Base-by-base conservation (phyloP, 305 asterid species). In the Fraxinus floribunda region DNA sequence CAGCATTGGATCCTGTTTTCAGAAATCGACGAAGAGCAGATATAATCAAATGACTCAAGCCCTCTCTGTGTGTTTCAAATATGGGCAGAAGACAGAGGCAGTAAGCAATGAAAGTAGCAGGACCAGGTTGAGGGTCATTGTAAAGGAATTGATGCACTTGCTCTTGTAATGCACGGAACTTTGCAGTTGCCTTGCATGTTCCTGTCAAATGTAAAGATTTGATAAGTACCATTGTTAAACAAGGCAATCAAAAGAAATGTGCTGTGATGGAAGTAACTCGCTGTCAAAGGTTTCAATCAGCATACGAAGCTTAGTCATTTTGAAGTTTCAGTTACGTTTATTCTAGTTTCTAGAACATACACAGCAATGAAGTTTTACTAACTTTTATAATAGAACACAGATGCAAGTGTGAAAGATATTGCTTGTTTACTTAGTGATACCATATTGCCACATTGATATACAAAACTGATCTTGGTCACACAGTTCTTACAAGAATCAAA, bases 21-120 rank as follows among this genome's bases (percentile, higher is more conserved):
- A 88, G 83, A 84, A 87, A 91, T 78, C 91, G 98, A 75, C 86
- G 87, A 79, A 93, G 92, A 75, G 97, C 89, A 4, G 98, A 90
- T 86, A 91, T 85, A 76, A 96, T 86, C 90, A 96, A 91, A 88
- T 96, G 98, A 93, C 94, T 87, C 88, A 92, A 88, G 77, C 98
- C 98, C 26, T 92, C 95, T 79, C 88, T 68, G 83, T 88, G 75
- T 49, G 92, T 41, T 71, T 91, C 91, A 66, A 91, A 87, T 77
- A 89, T 80, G 57, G 95, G 97, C 88, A 92, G 79, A 36, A 92
- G 76, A 84, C 85, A 90, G 84, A 96, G 91, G 91, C 98, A 91
- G 72, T 74, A 93, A 83, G 98, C 97, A 81, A 92, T 86, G 80
- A 92, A 90, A 86, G 89, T 87, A 11, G 93, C 94, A 75, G 98